Percentiles rank a stretch among this genome's conserved stretches.
These are phyloP conservation scores for Sporothrix variecibatus DNA, from an alignment of 2,329 filamentous ascomycete genomes.

Conservation along the genomic window DNA sequence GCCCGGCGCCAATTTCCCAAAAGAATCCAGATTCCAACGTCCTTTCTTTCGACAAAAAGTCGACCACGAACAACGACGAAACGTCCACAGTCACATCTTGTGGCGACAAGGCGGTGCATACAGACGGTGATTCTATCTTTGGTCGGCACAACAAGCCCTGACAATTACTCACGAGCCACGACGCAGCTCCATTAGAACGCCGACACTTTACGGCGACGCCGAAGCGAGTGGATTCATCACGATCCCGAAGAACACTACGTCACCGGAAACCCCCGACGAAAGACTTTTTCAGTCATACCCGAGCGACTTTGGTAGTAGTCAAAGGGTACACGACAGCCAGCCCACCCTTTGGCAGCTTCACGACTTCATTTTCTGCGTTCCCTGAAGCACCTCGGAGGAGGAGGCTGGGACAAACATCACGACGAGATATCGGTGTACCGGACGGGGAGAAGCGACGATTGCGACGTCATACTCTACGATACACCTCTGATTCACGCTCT, in stretches of 20 bases:
- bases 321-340: neutral
- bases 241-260: neutral
- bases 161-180: neutral
- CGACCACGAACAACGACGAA: neutral
- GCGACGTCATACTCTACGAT: neutral
- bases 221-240: neutral
- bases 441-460: neutral
- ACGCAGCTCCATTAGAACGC: neutral
- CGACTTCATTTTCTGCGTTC: neutral
- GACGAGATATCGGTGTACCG: neutral
- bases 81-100: neutral
- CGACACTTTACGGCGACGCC: neutral
- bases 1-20: constrained; percentile 2
- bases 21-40: constrained; percentile 6
- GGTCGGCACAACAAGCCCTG: neutral
- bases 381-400: neutral
- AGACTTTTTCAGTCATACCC: no score
- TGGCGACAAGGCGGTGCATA: neutral
- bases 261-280: neutral
- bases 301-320: neutral
- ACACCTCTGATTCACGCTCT: neutral
- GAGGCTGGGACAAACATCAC: neutral
- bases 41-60: neutral
- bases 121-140: neutral
- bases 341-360: neutral